A percentile compares a stretch with the other conserved stretches of the same genome.
Conservation (phyloP, 225 moss, liverwort and hornwort species). For the Anthoceros angustus region DNA sequence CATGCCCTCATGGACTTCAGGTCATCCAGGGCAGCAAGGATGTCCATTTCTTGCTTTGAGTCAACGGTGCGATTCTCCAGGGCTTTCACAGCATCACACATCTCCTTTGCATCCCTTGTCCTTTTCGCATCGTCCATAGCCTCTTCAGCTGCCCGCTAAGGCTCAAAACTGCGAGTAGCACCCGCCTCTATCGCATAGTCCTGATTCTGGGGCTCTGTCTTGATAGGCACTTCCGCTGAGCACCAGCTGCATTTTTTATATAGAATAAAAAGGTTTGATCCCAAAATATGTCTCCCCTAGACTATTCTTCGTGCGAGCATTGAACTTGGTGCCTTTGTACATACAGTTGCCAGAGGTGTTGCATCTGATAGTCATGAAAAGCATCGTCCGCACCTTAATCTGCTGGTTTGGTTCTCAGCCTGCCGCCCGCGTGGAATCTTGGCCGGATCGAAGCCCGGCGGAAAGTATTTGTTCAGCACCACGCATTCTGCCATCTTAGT, state of each 20-base stretch:
- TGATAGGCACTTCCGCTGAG: conserved; percentile 78
- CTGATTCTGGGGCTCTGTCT: conserved; percentile 79
- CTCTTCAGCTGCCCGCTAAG: conserved; percentile 93
- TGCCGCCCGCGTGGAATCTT: conserved; percentile 70
- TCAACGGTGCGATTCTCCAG: conserved; percentile 76
- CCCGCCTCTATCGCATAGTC: conserved; percentile 82
- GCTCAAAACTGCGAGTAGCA: conserved; percentile 78
- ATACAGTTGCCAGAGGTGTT: conserved; percentile 82
- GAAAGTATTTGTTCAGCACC: conserved; percentile 70
- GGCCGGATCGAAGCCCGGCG: conserved; percentile 82
- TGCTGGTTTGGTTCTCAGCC: conserved; percentile 68
- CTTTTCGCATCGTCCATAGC: conserved; percentile 66
- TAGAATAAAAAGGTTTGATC: conserved; percentile 69
- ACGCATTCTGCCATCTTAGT: conserved; percentile 64
- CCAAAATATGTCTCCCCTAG: conserved; percentile 48
- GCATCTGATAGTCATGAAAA: conserved; percentile 85
- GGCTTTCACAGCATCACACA: conserved; percentile 84
- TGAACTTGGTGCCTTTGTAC: conserved; percentile 82
- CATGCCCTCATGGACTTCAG: conserved; percentile 69
- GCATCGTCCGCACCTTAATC: conserved; percentile 83
- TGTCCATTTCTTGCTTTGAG: conserved; percentile 92
- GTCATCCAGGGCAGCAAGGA: conserved; percentile 75
- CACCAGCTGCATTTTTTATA: conserved; percentile 77
- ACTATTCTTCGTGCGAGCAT: conserved; percentile 68
- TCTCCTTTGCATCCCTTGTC: conserved; percentile 62